phyloP scores from a whole-genome alignment of 164 flowering plant species.

The Liquidambar formosana region DNA sequence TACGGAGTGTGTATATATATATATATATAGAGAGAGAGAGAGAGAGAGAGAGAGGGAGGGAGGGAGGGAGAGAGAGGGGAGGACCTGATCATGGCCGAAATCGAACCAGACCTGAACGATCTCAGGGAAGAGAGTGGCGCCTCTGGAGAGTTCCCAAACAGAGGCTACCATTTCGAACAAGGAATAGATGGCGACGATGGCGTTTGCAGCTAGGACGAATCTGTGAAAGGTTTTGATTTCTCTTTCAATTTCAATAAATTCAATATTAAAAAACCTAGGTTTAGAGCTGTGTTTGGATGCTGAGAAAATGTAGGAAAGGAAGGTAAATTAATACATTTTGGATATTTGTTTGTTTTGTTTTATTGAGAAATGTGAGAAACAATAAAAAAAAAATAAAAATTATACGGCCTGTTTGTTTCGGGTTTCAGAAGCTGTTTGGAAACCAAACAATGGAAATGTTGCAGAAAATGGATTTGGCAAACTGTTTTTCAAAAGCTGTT shows the following conservation, averaged over 20 bases:
- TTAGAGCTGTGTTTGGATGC: background rate
- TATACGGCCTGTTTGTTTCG: too few species aligned
- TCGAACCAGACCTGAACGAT: slow-evolving; percentile 86
- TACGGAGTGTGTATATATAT: too few species aligned
- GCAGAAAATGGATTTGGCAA: too few species aligned
- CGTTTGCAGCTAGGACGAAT: slow-evolving; percentile 63
- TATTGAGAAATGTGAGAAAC: background rate
- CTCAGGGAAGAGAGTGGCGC: slow-evolving; percentile 66
- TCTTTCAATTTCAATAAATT: background rate
- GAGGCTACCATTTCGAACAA: slow-evolving; percentile 65
- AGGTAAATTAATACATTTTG: background rate
- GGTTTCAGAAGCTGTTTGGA: too few species aligned
- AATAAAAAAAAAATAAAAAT: background rate
- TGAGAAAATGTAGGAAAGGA: slow-evolving; percentile 1
- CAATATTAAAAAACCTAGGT: background rate
- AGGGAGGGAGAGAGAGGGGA: background rate
- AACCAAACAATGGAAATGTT: too few species aligned
- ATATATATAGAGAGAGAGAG: too few species aligned
- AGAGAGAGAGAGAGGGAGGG: too few species aligned
- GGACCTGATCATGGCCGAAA: slow-evolving; percentile 91
- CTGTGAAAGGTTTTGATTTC: slow-evolving; percentile 30
- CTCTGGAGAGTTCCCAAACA: slow-evolving; percentile 77
- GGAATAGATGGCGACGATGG: slow-evolving; percentile 71
- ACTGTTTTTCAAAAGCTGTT: too few species aligned
- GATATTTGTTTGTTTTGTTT: background rate